Evolutionary conservation across 2,329 filamentous ascomycete species (phyloP).

Genomic region (Colletotrichum siamense): DNA sequence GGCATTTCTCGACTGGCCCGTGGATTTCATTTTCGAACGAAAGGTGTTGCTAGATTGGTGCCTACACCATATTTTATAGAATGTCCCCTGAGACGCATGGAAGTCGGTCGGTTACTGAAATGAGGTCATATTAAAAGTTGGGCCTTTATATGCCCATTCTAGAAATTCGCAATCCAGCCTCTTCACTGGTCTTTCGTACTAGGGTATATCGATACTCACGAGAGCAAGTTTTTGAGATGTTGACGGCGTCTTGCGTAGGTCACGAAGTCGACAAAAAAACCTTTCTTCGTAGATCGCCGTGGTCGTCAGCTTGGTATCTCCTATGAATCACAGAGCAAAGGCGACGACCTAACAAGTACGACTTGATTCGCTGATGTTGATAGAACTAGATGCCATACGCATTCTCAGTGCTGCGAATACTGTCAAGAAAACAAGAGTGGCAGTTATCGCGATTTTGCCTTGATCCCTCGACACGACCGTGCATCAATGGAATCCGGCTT

Average conservation of each 20-base stretch:
- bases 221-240: neutral
- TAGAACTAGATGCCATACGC: too few relatives aligned
- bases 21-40: too few relatives aligned
- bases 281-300: neutral
- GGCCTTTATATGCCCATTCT: neutral
- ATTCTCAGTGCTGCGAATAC: too few relatives aligned
- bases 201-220: neutral
- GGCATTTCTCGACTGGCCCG: too few relatives aligned
- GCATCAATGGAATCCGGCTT: too few relatives aligned
- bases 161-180: fast-evolving
- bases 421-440: too few relatives aligned
- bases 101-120: neutral
- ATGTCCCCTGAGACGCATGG: neutral
- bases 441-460: too few relatives aligned
- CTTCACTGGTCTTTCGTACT: fast-evolving
- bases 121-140: fast-evolving
- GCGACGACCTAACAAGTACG: neutral
- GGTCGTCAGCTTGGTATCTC: neutral
- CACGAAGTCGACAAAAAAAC: neutral
- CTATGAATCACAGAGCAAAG: neutral
- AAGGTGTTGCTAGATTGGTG: neutral
- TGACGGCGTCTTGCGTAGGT: neutral
- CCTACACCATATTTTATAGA: too few relatives aligned
- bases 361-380: too few relatives aligned
- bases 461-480: too few relatives aligned